Evolutionary conservation across 352 stramenopile genomes (phyloP).

Genomic region (Phytophthora pisi): DNA sequence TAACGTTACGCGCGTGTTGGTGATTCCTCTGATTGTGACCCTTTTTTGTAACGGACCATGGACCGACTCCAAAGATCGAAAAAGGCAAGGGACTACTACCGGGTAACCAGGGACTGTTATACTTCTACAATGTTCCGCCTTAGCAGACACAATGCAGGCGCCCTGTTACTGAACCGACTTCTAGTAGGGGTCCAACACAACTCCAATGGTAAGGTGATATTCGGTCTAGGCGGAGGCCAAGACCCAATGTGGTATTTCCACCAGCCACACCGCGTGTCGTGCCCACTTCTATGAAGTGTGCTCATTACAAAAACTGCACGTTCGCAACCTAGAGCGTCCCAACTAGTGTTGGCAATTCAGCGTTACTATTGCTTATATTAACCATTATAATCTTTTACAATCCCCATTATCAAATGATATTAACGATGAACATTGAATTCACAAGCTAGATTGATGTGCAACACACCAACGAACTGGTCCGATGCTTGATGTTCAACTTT

Average conservation of each 20-base stretch:
- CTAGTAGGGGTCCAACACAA: not conserved
- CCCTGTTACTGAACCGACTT: conserved; percentile 5
- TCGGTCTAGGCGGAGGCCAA: not conserved
- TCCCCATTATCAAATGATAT: no score
- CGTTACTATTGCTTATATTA: no score
- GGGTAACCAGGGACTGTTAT: conserved; percentile 2
- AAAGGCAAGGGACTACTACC: not conserved
- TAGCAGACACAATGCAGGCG: not conserved
- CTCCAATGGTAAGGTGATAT: no score
- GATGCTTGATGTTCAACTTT: no score
- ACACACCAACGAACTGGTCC: no score
- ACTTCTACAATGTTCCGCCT: conserved; percentile 2
- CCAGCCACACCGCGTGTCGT: not conserved
- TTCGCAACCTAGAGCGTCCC: no score
- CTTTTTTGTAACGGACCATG: conserved; percentile 3
- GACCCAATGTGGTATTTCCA: conserved; percentile 1
- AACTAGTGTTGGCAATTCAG: no score
- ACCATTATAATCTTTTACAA: no score
- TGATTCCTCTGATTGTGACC: not conserved
- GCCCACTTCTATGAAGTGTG: no score
- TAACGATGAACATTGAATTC: no score
- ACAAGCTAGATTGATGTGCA: no score
- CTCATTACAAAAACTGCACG: no score
- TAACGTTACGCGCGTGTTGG: not conserved
- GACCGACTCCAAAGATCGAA: not conserved